Base-by-base conservation (phyloP, 148 eudicot genomes). In the Bassia scoparia region DNA sequence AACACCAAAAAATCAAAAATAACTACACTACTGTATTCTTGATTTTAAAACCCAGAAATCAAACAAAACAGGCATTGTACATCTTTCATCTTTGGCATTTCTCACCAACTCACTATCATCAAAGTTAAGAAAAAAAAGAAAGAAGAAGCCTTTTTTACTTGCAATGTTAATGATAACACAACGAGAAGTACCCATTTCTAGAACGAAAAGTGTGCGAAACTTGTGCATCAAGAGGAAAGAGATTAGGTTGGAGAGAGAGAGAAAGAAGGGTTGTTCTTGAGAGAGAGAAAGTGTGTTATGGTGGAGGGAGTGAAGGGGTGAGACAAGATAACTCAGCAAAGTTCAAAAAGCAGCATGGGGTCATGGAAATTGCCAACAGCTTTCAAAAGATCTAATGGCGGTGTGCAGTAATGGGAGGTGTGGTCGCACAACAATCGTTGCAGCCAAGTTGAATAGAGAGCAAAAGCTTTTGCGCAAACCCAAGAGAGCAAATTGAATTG, bases 381-480 rank as follows among this genome's bases (percentile, higher is more conserved):
- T 95, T 95, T 69, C 90, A 90, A 63, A 81, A 55, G 99, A 95
- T 87, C 84, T 95, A 55, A 78, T 89, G 85, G 97, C 99, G 15
- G 97, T n/a, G 96, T 13, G 96, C 94, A 53, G 71, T 90, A 58
- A 88, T 95, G 90, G 99, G 99, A 0, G 97, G 97, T 31, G 78
- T 81, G 73, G 97, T 95, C n/a, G 67, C 97, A 95, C 82, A n/a
- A 91, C 99, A n/a, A 87, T 91, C 24, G 96, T 91, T 67, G 97
- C 99, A 16, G n/a, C 99, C 97, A 1, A 88, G n/a, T 95, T 62
- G 99, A 95, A 82, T n/a, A n/a, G n/a, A 85, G 96, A 75, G 86
- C 96, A n/a, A 1, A 95, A 95, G 88, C 89, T 95, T 61, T 80
- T 95, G 72, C 89, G 46, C 98, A 94, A 81, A 94, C 98, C 5